Evolutionary conservation across 2,329 filamentous ascomycete genomes (phyloP), one percentile per base, ranked within the genome.

Genomic region (Erysiphe pulchra): DNA sequence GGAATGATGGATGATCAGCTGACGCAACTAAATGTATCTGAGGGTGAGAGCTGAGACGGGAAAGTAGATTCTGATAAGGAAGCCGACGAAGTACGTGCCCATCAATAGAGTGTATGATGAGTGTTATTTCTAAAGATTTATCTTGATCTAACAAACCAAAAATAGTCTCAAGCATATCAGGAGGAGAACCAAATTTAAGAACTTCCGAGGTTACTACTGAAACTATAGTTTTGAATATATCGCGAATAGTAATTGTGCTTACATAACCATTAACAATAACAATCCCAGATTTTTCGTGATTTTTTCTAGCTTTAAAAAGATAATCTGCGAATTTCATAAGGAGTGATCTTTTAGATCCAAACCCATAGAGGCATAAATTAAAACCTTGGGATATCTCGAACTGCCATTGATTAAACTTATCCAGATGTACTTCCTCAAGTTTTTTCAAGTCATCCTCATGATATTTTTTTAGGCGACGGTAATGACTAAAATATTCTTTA

Each of bases 71-170:
- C n/a, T n/a, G n/a, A n/a, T n/a, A n/a, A 7, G 68, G 65, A 0
- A 75, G 63, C 49, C 77, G 79, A 42, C 90, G 82, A 38, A 95
- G 70, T 12, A 81, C 68, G 0, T 71, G 62, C 1, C 82, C 77
- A 60, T 98, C 90, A 52, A 95, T 76, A 2, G 85, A 92, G 64
- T 94, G 84, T 56, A 95, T 66, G 38, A 92, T 60, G 28, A 93
- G 59, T 12, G 75, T 79, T 18, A 92, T 63, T 1, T 62, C 60
- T 45, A 58, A 51, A 44, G 49, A 40, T 18, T 62, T 63, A 46
- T 64, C 62, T 16, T 65, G 59, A 13, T 70, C 65, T 8, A 93
- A 69, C 20, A 73, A 65, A 1, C 69, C 61, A 44, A 79, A 66
- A 17, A 93, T 62, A 48, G 70, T 65, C 45, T 80, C 72, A 33